Conservation (phyloP, 192 early-diverging fungal species). For the Coemansia asiatica region DNA sequence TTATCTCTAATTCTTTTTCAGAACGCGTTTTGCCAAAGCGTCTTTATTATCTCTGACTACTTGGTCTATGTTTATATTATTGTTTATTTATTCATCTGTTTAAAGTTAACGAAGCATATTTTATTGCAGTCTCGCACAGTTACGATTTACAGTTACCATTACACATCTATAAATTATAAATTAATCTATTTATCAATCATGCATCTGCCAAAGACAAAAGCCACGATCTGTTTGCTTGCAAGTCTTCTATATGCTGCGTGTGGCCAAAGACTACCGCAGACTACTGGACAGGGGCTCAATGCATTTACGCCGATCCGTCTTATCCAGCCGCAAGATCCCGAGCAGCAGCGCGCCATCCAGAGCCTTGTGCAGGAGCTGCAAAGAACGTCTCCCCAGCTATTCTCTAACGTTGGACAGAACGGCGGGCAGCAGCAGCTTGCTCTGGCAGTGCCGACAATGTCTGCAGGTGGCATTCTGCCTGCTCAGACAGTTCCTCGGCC, state of each 20-base stretch:
- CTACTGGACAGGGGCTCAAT: conserved; percentile 5
- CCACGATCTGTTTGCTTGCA: not conserved
- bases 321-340: conserved; percentile 43
- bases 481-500: conserved; percentile 5
- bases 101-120: not conserved
- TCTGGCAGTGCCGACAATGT: conserved; percentile 27
- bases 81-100: too few relatives aligned
- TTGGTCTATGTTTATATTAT: not conserved
- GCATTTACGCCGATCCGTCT: conserved; percentile 44
- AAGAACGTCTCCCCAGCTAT: conserved; percentile 37
- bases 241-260: not conserved
- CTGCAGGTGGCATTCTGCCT: not conserved
- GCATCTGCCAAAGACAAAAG: not conserved
- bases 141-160: too few relatives aligned
- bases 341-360: conserved; percentile 47
- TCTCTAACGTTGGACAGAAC: conserved; percentile 27
- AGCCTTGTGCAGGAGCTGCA: conserved; percentile 48
- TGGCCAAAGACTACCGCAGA: conserved; percentile 8
- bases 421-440: conserved; percentile 40
- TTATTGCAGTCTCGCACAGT: too few relatives aligned
- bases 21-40: too few relatives aligned
- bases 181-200: not conserved
- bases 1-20: too few relatives aligned
- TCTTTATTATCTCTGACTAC: not conserved
- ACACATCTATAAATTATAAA: too few relatives aligned